These are phyloP conservation scores for Penstemon eatonii DNA, from an alignment of 257 asterid species.

Conservation along the genomic window DNA sequence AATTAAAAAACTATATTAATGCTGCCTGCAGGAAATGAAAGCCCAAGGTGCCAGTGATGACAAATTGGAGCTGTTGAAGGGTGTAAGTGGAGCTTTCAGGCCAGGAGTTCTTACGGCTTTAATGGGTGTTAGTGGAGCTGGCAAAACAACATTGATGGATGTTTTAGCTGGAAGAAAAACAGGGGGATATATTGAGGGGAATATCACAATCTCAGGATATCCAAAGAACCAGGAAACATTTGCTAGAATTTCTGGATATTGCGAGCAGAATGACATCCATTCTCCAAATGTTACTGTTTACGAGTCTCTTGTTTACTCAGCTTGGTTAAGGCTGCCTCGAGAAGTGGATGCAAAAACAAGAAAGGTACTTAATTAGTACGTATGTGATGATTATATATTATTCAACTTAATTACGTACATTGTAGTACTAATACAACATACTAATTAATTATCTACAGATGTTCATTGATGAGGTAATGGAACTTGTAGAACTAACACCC, in stretches of 20 bases:
- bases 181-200: constrained; percentile 75
- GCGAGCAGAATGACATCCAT: constrained; percentile 83
- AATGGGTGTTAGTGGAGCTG: constrained; percentile 92
- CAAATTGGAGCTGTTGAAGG: constrained; percentile 57
- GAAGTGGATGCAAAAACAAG: constrained; percentile 46
- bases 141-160: constrained; percentile 81
- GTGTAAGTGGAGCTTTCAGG: constrained; percentile 76
- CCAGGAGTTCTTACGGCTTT: constrained; percentile 84
- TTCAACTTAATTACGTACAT: too few species aligned
- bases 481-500: constrained; percentile 66
- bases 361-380: constrained; percentile 33
- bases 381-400: too few species aligned
- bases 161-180: constrained; percentile 82
- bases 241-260: constrained; percentile 73
- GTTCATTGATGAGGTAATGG: constrained; percentile 81
- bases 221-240: constrained; percentile 73
- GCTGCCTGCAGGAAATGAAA: constrained; percentile 63
- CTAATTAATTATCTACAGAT: constrained; percentile 35
- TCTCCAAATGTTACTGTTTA: constrained; percentile 73
- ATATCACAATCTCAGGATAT: constrained; percentile 63
- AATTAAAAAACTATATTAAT: too few species aligned
- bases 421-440: background rate
- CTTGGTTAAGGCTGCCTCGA: constrained; percentile 66
- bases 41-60: constrained; percentile 53
- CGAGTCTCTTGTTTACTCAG: constrained; percentile 73